Percentiles rank a stretch among this genome's conserved stretches.
Conservation (phyloP, 2,329 filamentous ascomycete species). For the Arthrobotrys pseudoclavata region DNA sequence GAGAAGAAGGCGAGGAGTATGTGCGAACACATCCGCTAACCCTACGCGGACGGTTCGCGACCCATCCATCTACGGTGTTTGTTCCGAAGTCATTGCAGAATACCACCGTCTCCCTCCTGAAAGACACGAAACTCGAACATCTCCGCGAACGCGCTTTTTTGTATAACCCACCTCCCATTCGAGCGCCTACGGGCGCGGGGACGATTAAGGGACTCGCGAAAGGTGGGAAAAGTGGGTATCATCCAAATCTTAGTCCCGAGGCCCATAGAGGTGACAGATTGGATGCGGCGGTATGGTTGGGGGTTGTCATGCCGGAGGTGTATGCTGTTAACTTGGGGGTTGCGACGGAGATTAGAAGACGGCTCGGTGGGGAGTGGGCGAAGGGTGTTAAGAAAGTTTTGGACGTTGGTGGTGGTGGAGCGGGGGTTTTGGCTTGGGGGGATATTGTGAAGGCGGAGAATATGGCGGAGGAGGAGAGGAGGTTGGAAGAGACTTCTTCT, state of each 20-base stretch:
- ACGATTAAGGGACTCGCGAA: not conserved
- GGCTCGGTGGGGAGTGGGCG: constrained; percentile 79
- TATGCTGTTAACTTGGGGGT: constrained; percentile 78
- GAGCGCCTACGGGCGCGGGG: constrained; percentile 3
- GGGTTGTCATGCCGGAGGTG: constrained; percentile 71
- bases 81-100: constrained; percentile 31
- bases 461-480: constrained; percentile 75
- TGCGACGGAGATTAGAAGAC: constrained; percentile 79
- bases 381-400: constrained; percentile 74
- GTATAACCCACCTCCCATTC: constrained; percentile 41
- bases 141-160: constrained; percentile 23
- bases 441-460: constrained; percentile 85
- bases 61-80: constrained; percentile 32
- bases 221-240: constrained; percentile 31
- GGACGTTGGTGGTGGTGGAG: constrained; percentile 81
- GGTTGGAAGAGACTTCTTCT: constrained; percentile 64
- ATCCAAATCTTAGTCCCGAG: constrained; percentile 48
- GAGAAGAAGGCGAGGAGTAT: constrained; percentile 28
- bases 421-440: constrained; percentile 80
- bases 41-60: constrained; percentile 37
- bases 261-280: constrained; percentile 40
- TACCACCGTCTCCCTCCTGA: constrained; percentile 17
- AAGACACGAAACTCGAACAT: constrained; percentile 38
- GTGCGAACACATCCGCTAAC: constrained; percentile 45
- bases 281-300: constrained; percentile 54